Evolutionary conservation across 2,329 filamentous ascomycete species (phyloP).

Genomic region (Ophioceras dolichostomum): DNA sequence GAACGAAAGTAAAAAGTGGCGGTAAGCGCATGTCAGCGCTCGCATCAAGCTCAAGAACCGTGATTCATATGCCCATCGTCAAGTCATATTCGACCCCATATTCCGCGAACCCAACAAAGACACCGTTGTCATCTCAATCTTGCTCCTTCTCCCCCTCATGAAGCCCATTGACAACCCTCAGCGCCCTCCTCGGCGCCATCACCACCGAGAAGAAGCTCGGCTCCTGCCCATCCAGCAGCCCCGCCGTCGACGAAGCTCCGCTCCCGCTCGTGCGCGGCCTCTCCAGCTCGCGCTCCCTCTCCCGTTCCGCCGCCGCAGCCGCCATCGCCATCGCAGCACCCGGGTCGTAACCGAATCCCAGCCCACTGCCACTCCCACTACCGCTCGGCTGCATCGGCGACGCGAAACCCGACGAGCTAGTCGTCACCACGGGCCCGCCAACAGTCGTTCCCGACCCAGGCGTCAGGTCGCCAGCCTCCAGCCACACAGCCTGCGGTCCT

Average conservation of each 20-base stretch:
- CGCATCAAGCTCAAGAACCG: too few species aligned
- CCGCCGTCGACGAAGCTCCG: slow-evolving; percentile 22
- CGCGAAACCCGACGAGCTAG: slow-evolving; percentile 1
- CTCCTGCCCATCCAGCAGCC: slow-evolving; percentile 30
- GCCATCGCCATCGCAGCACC: slow-evolving; percentile 5
- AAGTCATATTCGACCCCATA: too few species aligned
- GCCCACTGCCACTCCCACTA: background rate
- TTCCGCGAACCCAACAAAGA: too few species aligned
- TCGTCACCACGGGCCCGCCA: slow-evolving; percentile 1
- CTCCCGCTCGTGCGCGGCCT: slow-evolving; percentile 19
- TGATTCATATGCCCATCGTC: too few species aligned
- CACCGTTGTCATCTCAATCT: background rate
- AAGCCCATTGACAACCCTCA: slow-evolving; percentile 47
- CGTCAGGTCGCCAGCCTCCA: slow-evolving; percentile 9
- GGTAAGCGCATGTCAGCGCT: too few species aligned
- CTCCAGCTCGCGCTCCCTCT: slow-evolving; percentile 8
- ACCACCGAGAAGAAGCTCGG: slow-evolving; percentile 54
- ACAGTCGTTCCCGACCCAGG: slow-evolving; percentile 7
- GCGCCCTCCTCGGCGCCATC: slow-evolving; percentile 49
- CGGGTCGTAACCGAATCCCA: background rate
- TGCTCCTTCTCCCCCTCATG: slow-evolving; percentile 10
- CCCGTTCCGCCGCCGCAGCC: slow-evolving; percentile 9
- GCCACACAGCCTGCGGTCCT: slow-evolving; percentile 1
- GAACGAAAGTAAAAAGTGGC: too few species aligned
- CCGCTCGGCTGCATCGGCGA: background rate